These are phyloP conservation scores for Phytopythium delawarense DNA, from an alignment of 352 stramenopile genomes.

Conservation along the genomic window DNA sequence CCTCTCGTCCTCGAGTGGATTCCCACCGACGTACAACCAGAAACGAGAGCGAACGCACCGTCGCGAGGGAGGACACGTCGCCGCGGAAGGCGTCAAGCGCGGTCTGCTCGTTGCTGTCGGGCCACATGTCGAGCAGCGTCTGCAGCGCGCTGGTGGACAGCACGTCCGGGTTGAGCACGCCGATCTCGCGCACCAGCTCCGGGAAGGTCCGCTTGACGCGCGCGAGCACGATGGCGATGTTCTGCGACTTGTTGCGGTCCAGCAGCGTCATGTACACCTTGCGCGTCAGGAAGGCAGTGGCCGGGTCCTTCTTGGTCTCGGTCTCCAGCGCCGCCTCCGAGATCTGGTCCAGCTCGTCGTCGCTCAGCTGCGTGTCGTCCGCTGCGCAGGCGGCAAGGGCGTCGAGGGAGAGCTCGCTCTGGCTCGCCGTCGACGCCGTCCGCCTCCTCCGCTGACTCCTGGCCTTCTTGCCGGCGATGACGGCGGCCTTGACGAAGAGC, in stretches of 20 bases:
- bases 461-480: conserved; percentile 19
- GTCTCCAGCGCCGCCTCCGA: not conserved
- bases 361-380: not conserved
- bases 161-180: conserved; percentile 58
- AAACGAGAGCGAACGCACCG: conserved; percentile 16
- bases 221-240: conserved; percentile 77
- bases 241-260: conserved; percentile 84
- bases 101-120: conserved; percentile 64
- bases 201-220: conserved; percentile 62
- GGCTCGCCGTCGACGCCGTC: not conserved
- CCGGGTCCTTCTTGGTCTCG: conserved; percentile 17
- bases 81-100: conserved; percentile 60
- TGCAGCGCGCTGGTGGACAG: conserved; percentile 66
- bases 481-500: conserved; percentile 60
- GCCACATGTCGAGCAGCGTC: conserved; percentile 81
- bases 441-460: conserved; percentile 1
- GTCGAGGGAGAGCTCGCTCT: not conserved
- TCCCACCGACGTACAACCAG: not conserved
- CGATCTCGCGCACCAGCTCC: conserved; percentile 55
- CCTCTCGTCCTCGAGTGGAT: not conserved
- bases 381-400: not conserved
- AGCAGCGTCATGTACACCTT: conserved; percentile 63
- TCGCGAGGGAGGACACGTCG: conserved; percentile 42
- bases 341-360: not conserved
- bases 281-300: conserved; percentile 28